phyloP scores from a whole-genome alignment of 1,284 basidiomycete genomes.

The Cutaneotrichosporon cutaneum region DNA sequence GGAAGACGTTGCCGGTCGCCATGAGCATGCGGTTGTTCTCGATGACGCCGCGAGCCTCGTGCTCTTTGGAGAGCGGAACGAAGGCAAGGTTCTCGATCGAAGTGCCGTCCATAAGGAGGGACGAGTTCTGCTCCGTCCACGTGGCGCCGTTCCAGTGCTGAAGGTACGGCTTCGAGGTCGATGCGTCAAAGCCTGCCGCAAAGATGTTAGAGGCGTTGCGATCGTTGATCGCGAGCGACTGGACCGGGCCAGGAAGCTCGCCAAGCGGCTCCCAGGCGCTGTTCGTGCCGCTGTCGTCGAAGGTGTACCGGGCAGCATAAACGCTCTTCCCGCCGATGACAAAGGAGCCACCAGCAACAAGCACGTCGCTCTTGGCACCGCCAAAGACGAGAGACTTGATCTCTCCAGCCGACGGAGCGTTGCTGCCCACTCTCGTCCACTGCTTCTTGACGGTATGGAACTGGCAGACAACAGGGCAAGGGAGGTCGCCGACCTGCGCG shows the following conservation, averaged over 20 bases:
- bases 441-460: slow-evolving; percentile 67
- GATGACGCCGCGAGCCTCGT: slow-evolving; percentile 60
- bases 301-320: slow-evolving; percentile 70
- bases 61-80: slow-evolving; percentile 68
- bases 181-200: slow-evolving; percentile 73
- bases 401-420: slow-evolving; percentile 71
- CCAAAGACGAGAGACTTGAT: slow-evolving; percentile 65
- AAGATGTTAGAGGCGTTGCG: slow-evolving; percentile 80
- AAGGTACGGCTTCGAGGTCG: slow-evolving; percentile 68
- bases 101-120: slow-evolving; percentile 46
- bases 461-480: slow-evolving; percentile 76
- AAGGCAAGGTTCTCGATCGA: slow-evolving; percentile 76
- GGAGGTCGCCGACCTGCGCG: slow-evolving; percentile 68
- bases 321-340: slow-evolving; percentile 61
- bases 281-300: slow-evolving; percentile 56
- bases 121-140: slow-evolving; percentile 67
- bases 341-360: slow-evolving; percentile 75
- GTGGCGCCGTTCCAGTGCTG: slow-evolving; percentile 74
- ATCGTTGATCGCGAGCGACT: slow-evolving; percentile 81
- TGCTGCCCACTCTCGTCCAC: slow-evolving; percentile 75
- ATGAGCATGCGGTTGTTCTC: slow-evolving; percentile 85
- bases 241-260: slow-evolving; percentile 79
- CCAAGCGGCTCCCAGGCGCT: slow-evolving; percentile 68
- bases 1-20: slow-evolving; percentile 76
- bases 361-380: slow-evolving; percentile 58